Percentiles rank a stretch among this genome's conserved stretches.
Conservation (phyloP, 768 basidiomycete species). For the Roridomyces roridus region DNA sequence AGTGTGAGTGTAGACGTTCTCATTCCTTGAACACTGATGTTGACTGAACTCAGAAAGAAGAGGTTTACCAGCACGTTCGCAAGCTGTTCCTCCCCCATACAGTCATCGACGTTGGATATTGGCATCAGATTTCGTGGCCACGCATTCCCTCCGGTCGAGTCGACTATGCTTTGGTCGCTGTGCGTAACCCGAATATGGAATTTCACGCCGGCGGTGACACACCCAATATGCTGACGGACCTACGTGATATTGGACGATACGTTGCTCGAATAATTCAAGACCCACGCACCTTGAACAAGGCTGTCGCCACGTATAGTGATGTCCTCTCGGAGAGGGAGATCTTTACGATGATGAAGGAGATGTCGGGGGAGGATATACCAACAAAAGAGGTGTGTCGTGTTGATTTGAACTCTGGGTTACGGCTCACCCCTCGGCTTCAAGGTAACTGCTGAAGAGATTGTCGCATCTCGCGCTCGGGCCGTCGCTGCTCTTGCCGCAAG, state of each 20-base stretch:
- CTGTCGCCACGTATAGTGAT: constrained; percentile 33
- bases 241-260: constrained; percentile 32
- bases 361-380: constrained; percentile 30
- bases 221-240: constrained; percentile 28
- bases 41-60: constrained; percentile 30
- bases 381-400: constrained; percentile 8
- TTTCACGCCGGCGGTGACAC: constrained; percentile 27
- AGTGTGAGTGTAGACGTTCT: background rate
- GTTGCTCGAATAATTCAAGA: constrained; percentile 38
- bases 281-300: constrained; percentile 36
- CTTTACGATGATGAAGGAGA: constrained; percentile 24
- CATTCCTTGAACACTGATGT: background rate
- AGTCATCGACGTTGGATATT: constrained; percentile 39
- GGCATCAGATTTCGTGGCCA: constrained; percentile 31
- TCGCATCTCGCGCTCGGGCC: background rate
- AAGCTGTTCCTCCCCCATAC: constrained; percentile 33
- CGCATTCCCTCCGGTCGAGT: constrained; percentile 18
- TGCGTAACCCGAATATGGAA: background rate
- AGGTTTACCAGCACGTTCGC: constrained; percentile 30
- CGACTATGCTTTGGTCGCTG: constrained; percentile 1
- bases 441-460: constrained; percentile 4
- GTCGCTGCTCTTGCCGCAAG: background rate
- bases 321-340: constrained; percentile 30
- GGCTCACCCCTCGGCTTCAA: background rate
- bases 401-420: background rate